A percentile compares a stretch with the other conserved stretches of the same genome.
These are phyloP conservation scores for Lindgomyces ingoldianus DNA, from an alignment of 495 filamentous ascomycete genomes.

Conservation along the genomic window DNA sequence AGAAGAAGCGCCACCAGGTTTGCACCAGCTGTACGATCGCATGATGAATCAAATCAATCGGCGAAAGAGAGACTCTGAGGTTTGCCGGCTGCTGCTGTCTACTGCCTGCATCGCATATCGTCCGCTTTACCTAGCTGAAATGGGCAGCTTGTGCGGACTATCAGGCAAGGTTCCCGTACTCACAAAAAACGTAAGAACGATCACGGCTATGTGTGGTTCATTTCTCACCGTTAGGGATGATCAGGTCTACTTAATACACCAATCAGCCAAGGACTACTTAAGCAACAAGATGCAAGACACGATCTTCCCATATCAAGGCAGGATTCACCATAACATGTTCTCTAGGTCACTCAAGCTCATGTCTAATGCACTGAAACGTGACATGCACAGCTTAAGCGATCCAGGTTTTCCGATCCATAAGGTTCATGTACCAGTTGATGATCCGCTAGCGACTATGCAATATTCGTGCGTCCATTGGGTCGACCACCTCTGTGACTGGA, in stretches of 20 bases:
- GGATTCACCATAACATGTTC: constrained; percentile 34
- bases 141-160: neutral
- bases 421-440: constrained; percentile 9
- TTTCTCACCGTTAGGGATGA: constrained; percentile 8
- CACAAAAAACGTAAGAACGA: neutral
- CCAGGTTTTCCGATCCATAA: constrained; percentile 9
- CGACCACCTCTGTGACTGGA: constrained; percentile 19
- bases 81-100: constrained; percentile 4
- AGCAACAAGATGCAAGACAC: constrained; percentile 12
- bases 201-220: constrained; percentile 11
- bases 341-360: constrained; percentile 39
- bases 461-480: constrained; percentile 27
- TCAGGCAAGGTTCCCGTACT: neutral
- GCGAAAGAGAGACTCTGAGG: constrained; percentile 2
- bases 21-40: constrained; percentile 11
- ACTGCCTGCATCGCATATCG: constrained; percentile 4
- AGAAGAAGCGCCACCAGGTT: constrained; percentile 1
- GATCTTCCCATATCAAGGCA: constrained; percentile 25
- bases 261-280: constrained; percentile 19
- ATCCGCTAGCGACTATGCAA: constrained; percentile 19
- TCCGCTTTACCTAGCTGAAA: neutral
- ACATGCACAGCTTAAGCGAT: constrained; percentile 37
- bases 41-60: constrained; percentile 11
- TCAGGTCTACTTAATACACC: constrained; percentile 16
- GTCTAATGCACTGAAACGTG: constrained; percentile 39